A percentile compares a stretch with the other conserved stretches of the same genome.
These are phyloP conservation scores for Xylaria arbuscula DNA, from an alignment of 2,329 filamentous ascomycete genomes.

Conservation along the genomic window DNA sequence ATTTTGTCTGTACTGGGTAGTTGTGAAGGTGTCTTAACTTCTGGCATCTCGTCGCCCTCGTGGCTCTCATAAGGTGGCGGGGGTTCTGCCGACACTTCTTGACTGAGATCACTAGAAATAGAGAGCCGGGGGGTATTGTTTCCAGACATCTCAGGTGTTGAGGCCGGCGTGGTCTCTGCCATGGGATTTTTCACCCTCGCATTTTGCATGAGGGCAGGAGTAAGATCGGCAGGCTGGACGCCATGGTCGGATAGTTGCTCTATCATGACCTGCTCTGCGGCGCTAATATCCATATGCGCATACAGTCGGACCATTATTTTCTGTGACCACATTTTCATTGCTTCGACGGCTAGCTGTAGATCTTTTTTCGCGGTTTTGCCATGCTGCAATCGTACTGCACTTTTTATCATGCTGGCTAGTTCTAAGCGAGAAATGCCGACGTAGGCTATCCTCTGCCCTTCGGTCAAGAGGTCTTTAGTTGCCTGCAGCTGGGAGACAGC, in stretches of 20 bases:
- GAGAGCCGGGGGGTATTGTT: constrained; percentile 48
- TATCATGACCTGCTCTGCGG: constrained; percentile 96
- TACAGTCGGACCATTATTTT: constrained; percentile 98
- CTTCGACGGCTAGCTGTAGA: constrained; percentile 75
- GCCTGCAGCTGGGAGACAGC: constrained; percentile 91
- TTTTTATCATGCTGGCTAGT: constrained; percentile 79
- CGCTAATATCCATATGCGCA: constrained; percentile 94
- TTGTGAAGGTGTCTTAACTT: constrained; percentile 84
- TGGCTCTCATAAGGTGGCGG: constrained; percentile 72
- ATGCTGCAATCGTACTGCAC: constrained; percentile 69
- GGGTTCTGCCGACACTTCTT: constrained; percentile 62
- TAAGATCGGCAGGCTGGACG: constrained; percentile 84
- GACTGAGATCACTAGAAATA: constrained; percentile 45
- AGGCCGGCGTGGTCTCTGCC: constrained; percentile 56
- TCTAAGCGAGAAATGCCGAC: constrained; percentile 88
- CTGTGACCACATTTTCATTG: constrained; percentile 94
- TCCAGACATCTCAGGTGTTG: constrained; percentile 42
- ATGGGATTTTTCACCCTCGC: constrained; percentile 93
- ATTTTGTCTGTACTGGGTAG: constrained; percentile 84
- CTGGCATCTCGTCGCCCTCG: constrained; percentile 76
- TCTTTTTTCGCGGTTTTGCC: constrained; percentile 78
- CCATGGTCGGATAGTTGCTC: constrained; percentile 95
- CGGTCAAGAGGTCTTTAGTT: constrained; percentile 93
- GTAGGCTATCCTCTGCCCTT: constrained; percentile 95
- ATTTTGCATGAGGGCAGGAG: constrained; percentile 89